These are phyloP conservation scores for Hymenoscyphus fructigenus DNA, from an alignment of 2,329 filamentous ascomycete species.

Conservation along the genomic window DNA sequence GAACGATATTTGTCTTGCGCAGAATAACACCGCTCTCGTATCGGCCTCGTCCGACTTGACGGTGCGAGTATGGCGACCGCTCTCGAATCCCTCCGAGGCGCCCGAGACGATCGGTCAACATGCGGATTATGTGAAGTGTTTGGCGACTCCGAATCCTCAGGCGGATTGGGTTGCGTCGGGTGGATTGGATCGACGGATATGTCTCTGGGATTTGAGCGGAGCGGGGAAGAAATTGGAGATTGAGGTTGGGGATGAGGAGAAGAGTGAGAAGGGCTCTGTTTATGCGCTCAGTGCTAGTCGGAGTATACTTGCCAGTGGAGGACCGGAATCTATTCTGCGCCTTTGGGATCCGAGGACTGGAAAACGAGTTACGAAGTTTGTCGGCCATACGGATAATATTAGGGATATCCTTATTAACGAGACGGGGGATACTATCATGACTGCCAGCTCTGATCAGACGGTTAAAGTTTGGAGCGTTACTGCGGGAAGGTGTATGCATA, in stretches of 20 bases:
- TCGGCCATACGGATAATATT: conserved; percentile 94
- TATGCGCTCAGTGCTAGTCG: conserved; percentile 83
- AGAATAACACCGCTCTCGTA: conserved; percentile 64
- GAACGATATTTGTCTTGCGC: conserved; percentile 68
- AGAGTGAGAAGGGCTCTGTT: conserved; percentile 86
- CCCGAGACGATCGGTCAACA: conserved; percentile 86
- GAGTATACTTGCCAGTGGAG: conserved; percentile 84
- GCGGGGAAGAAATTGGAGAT: conserved; percentile 85
- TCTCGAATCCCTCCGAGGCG: conserved; percentile 60
- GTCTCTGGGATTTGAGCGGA: conserved; percentile 89
- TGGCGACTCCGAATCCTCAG: conserved; percentile 71
- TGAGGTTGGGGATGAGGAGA: conserved; percentile 78
- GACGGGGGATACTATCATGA: conserved; percentile 86
- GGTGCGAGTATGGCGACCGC: conserved; percentile 76
- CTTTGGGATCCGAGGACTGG: conserved; percentile 90
- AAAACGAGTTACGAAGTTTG: conserved; percentile 90
- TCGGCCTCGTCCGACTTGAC: conserved; percentile 74
- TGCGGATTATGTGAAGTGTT: conserved; percentile 92
- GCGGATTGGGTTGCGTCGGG: conserved; percentile 91
- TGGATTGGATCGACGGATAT: conserved; percentile 88
- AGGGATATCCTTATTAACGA: conserved; percentile 87
- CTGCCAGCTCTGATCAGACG: conserved; percentile 92
- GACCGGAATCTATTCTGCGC: conserved; percentile 88
- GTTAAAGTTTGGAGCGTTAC: conserved; percentile 98
- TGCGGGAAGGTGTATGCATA: conserved; percentile 94